Base-by-base conservation (phyloP, 805 yeast species). In the Candida odintsovae region DNA sequence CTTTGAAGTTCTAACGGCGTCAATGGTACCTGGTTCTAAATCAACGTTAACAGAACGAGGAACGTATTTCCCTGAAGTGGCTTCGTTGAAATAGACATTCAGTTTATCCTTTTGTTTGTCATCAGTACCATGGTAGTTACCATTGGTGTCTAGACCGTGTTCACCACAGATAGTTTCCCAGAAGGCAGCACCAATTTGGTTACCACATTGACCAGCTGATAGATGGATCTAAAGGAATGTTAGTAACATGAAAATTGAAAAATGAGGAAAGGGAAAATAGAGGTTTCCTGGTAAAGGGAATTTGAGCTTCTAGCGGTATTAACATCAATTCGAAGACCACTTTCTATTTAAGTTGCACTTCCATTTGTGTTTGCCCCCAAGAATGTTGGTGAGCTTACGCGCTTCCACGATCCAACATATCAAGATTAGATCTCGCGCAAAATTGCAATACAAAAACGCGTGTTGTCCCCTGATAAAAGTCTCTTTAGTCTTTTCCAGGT, bases 151-250 rank as follows among this genome's bases (percentile, higher is more conserved):
- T 58, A 86, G 74, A 42, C 92, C 94, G 60, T 86, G 95, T 66
- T 86, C 95, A 50, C 86, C 87, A 72, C 94, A 86, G 59, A 86
- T 86, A 40, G 92, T 86, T 71, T 87, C 90, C 95, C 95, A 87
- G 64, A 87, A 87, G 50, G 95, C 95, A 55, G 95, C 90, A 73
- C 95, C 95, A 58, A 90, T 89, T 74, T 90, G 98, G 80, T 90
- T 90, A 82, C 97, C 97, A 81, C 97, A 90, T 76, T 90, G 98
- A 70, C 98, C 98, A 48, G 96, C 85, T 49, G 97, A 90, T 69
- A 90, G 79, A 71, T 90, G 97, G 69, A 90, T 88, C 94, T 83
- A 20, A 4, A 11, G 39, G 23, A 20, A 36, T 19, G 39, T 36
- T 36, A 36, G 39, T 36, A 36, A 36, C 8, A 19, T 13, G 23